Evolutionary conservation across 768 basidiomycete species (phyloP).

Genomic region (Flagelloscypha sp.): DNA sequence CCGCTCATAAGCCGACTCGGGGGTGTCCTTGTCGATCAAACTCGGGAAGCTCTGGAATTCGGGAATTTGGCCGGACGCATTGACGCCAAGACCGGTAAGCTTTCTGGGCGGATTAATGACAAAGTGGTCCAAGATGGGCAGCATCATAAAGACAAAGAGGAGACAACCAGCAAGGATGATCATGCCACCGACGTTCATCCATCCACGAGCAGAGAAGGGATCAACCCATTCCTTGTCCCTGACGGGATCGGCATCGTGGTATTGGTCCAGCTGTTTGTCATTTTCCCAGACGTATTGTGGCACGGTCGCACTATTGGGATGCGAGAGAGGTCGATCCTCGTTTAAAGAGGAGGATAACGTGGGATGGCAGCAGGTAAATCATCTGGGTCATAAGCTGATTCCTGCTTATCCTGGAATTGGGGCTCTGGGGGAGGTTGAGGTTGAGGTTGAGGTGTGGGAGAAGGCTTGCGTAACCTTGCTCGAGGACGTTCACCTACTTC

Average conservation of each 20-base stretch:
- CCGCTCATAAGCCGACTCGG: conserved; percentile 42
- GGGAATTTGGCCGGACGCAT: conserved; percentile 83
- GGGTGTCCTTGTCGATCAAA: conserved; percentile 76
- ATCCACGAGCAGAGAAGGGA: conserved; percentile 75
- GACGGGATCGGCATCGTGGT: conserved; percentile 80
- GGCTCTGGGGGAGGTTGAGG: conserved; percentile 35
- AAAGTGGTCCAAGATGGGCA: conserved; percentile 68
- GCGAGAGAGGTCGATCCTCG: conserved; percentile 22
- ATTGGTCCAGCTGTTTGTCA: conserved; percentile 85
- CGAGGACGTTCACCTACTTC: too few species aligned
- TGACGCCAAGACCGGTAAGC: conserved; percentile 66
- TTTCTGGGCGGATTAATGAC: conserved; percentile 17
- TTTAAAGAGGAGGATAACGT: conserved; percentile 19
- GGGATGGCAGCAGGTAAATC: too few species aligned
- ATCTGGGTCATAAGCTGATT: too few species aligned
- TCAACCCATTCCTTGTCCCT: conserved; percentile 59
- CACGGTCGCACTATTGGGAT: conserved; percentile 49
- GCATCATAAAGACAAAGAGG: conserved; percentile 78
- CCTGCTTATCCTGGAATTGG: too few species aligned
- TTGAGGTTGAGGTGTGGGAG: conserved; percentile 48
- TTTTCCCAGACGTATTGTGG: conserved; percentile 74
- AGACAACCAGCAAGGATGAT: conserved; percentile 60
- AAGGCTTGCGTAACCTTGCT: too few species aligned
- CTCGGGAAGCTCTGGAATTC: conserved; percentile 54
- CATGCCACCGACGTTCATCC: conserved; percentile 71